Base-by-base conservation (phyloP, 2,329 filamentous ascomycete genomes). In the Botrytis aclada region DNA sequence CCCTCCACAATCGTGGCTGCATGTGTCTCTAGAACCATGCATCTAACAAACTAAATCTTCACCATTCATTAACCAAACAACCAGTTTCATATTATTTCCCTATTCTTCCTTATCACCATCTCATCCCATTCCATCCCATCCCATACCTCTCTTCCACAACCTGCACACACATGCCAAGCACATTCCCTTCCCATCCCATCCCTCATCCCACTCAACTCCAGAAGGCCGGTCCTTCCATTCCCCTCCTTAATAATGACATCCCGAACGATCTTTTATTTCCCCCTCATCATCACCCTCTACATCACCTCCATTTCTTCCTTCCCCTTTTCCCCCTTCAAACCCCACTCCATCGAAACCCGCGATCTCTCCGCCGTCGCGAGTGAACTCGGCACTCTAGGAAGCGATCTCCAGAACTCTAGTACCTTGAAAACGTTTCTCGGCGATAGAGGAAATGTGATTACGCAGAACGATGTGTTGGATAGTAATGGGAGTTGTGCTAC, bases 401-500 rank as follows among this genome's bases (percentile, higher is more conserved):
- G 37, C 34, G 70, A 71, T 67, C 70, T 71, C 47, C n/a, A 54
- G n/a, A 66, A 47, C 16, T 14, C 61, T 7, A 71, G 70, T 10
- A 67, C 70, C 14, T 7, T 67, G 10, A 54, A 56, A 18, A 58
- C 61, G 1, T 71, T 71, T 3, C 12, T 71, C 29, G 70, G 70
- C 3, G 39, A 71, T 29, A 45, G 39, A 18, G 37, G 70, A 8
- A 67, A 71, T 67, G 70, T 71, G 4, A 66, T 71, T 18, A 71
- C 45, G 45, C 70, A 71, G 37, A 67, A 71, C 22, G 62, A 71
- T 47, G 47, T 71, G 12, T 1, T 66, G 32, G 70, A 71, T 47
- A 47, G 56, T 20, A 76, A 77, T 73, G 69, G 69, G 2, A 77
- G 47, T 61, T 80, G 78, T 77, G 74, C 78, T 43, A 72, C 72